A percentile compares a stretch with the other conserved stretches of the same genome.
phyloP scores from a whole-genome alignment of 1,139 yeast species.

The Saccharomyces hybrid region DNA sequence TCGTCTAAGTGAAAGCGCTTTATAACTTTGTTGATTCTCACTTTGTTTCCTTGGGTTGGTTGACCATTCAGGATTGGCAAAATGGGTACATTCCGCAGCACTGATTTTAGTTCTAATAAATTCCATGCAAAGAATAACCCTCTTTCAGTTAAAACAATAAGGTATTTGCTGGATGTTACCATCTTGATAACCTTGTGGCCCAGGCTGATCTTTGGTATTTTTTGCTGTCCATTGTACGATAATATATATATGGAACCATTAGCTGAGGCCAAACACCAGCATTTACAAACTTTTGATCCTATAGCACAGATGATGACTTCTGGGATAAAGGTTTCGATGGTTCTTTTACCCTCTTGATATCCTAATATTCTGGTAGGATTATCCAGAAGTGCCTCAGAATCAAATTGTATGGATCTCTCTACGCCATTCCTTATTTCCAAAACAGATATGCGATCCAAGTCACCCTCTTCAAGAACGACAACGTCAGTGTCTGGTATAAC shows the following conservation, averaged over 20 bases:
- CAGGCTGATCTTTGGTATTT: slow-evolving; percentile 23
- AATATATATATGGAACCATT: slow-evolving; percentile 25
- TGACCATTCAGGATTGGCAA: slow-evolving; percentile 24
- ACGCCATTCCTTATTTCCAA: slow-evolving; percentile 43
- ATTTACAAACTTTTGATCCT: slow-evolving; percentile 24
- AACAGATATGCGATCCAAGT: slow-evolving; percentile 25
- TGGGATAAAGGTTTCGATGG: slow-evolving; percentile 44
- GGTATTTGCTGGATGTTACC: slow-evolving; percentile 12
- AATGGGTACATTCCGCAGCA: slow-evolving; percentile 24
- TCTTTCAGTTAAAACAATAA: slow-evolving; percentile 26
- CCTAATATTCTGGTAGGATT: slow-evolving; percentile 46
- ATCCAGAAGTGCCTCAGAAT: slow-evolving; percentile 30
- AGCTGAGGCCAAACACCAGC: slow-evolving; percentile 30
- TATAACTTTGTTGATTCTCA: slow-evolving; percentile 22
- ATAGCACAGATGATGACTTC: slow-evolving; percentile 38
- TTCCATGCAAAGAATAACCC: slow-evolving; percentile 31
- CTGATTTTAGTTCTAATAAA: slow-evolving; percentile 12
- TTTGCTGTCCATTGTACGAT: slow-evolving; percentile 22
- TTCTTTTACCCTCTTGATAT: slow-evolving; percentile 36
- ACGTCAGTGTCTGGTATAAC: slow-evolving; percentile 31
- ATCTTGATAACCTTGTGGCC: slow-evolving; percentile 30
- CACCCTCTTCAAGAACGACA: slow-evolving; percentile 25
- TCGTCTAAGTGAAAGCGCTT: slow-evolving; percentile 11
- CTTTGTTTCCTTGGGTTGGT: slow-evolving; percentile 24
- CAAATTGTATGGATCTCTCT: slow-evolving; percentile 30